A percentile compares a stretch with the other conserved stretches of the same genome.
phyloP scores from a whole-genome alignment of 805 yeast genomes.

The Nakazawaea wickerhamii region DNA sequence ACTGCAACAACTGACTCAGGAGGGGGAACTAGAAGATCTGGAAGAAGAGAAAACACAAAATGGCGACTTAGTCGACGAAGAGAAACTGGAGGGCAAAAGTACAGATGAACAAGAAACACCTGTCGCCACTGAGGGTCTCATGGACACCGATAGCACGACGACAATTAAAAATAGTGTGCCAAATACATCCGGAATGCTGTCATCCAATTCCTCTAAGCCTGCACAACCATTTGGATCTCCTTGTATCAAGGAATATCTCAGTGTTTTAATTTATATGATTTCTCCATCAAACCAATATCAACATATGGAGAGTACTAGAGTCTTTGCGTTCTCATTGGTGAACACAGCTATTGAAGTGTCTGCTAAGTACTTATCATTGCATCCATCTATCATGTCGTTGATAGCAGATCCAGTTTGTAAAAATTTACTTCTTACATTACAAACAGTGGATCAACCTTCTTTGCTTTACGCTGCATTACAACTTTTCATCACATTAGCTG shows the following conservation, averaged over 20 bases:
- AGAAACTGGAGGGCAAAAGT: conserved; percentile 3
- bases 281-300: conserved; percentile 79
- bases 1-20: background rate
- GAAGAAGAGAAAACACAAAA: background rate
- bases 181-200: background rate
- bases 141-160: background rate
- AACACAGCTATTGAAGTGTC: conserved; percentile 78
- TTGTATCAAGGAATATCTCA: conserved; percentile 71
- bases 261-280: conserved; percentile 70
- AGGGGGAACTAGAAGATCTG: conserved; percentile 7
- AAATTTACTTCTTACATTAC: conserved; percentile 73
- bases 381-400: conserved; percentile 59
- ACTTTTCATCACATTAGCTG: conserved; percentile 64
- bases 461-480: conserved; percentile 72
- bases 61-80: too few species aligned
- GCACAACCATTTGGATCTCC: conserved; percentile 59
- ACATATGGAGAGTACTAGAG: conserved; percentile 82
- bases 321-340: conserved; percentile 72
- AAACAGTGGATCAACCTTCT: conserved; percentile 65
- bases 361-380: conserved; percentile 56
- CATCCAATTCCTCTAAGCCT: background rate
- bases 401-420: conserved; percentile 82
- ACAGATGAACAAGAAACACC: conserved; percentile 10
- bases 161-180: background rate
- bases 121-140: background rate